Percentiles rank a stretch among this genome's conserved stretches.
These are phyloP conservation scores for Rhizophora mangle DNA, from an alignment of 345 rosid genomes.

Conservation along the genomic window DNA sequence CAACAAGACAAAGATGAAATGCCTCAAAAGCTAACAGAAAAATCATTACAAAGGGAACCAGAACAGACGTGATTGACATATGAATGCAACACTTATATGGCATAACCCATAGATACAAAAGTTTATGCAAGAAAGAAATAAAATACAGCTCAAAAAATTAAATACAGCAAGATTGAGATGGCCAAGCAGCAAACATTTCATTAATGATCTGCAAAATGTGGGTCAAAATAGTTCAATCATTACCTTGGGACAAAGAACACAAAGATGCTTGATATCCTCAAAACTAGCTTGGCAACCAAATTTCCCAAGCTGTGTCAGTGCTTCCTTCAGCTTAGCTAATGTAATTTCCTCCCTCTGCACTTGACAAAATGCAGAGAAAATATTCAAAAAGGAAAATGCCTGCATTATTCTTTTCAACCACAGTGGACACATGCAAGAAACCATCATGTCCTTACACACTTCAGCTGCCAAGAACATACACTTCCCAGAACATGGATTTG, in stretches of 20 bases:
- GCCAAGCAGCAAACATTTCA: too few species aligned
- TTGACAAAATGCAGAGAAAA: constrained; percentile 47
- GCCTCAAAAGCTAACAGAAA: too few species aligned
- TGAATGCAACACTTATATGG: too few species aligned
- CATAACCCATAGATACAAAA: too few species aligned
- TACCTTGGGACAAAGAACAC: constrained; percentile 75
- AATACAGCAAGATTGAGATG: too few species aligned
- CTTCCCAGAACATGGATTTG: constrained; percentile 42
- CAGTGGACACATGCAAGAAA: constrained; percentile 58
- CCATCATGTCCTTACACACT: not conserved
- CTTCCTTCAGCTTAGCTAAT: constrained; percentile 40
- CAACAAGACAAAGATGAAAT: too few species aligned
- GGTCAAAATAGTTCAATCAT: constrained; percentile 1
- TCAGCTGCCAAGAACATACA: constrained; percentile 44
- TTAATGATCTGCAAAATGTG: not conserved
- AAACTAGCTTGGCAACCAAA: constrained; percentile 47
- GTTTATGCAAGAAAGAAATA: too few species aligned
- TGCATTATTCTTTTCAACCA: constrained; percentile 71
- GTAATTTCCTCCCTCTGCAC: constrained; percentile 38
- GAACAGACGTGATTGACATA: too few species aligned
- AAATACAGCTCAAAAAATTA: too few species aligned
- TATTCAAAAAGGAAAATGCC: constrained; percentile 62
- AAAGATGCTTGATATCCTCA: constrained; percentile 62
- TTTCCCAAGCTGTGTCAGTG: constrained; percentile 42
- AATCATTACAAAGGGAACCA: too few species aligned